Evolutionary conservation across 257 asterid genomes (phyloP).

Genomic region (Capsicum pubescens): DNA sequence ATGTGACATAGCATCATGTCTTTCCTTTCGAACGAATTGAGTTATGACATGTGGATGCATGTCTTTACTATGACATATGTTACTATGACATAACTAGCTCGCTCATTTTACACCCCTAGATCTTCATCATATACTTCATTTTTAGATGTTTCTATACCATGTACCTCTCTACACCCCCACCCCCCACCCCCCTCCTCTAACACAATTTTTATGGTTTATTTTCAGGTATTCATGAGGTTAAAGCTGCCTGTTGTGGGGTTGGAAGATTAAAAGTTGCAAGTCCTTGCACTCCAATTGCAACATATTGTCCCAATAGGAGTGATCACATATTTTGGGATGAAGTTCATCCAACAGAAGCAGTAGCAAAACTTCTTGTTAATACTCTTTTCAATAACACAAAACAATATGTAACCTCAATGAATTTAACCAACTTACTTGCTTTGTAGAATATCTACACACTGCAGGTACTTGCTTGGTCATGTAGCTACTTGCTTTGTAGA

Average conservation of each 20-base stretch:
- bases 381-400: constrained; percentile 43
- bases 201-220: too few species aligned
- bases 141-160: too few species aligned
- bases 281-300: constrained; percentile 72
- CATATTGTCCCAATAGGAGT: constrained; percentile 58
- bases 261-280: constrained; percentile 63
- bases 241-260: constrained; percentile 78
- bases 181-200: too few species aligned
- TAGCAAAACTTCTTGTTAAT: constrained; percentile 48
- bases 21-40: too few species aligned
- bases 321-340: constrained; percentile 77
- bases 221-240: constrained; percentile 63
- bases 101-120: too few species aligned
- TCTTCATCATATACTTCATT: too few species aligned
- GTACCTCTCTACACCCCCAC: too few species aligned
- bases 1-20: too few species aligned
- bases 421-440: constrained; percentile 53
- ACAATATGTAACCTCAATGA: constrained; percentile 49
- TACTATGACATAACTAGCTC: too few species aligned
- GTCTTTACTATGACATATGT: too few species aligned
- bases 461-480: not conserved
- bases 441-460: not conserved
- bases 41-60: too few species aligned
- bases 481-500: not conserved
- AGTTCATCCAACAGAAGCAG: constrained; percentile 75